Percentiles rank a stretch among this genome's conserved stretches.
These are phyloP conservation scores for Dactylis glomerata DNA, from an alignment of 176 grass and related monocot genomes.

Conservation along the genomic window DNA sequence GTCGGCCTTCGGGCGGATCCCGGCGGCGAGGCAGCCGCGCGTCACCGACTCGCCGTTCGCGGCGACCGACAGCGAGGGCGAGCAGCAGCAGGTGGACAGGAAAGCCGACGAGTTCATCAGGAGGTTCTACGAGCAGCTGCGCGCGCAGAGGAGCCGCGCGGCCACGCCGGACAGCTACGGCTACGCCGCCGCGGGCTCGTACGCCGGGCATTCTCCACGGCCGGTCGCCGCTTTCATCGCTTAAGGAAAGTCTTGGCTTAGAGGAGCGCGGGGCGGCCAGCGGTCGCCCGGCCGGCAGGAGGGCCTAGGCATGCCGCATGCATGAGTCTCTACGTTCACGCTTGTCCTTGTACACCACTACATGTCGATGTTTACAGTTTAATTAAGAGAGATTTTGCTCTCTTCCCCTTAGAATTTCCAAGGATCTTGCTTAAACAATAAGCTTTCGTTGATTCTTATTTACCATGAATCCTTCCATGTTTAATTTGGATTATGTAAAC, in stretches of 20 bases:
- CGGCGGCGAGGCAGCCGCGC: conserved; percentile 33
- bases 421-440: neutral
- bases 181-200: conserved; percentile 24
- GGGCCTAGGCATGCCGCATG: neutral
- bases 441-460: neutral
- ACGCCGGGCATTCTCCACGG: neutral
- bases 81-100: conserved; percentile 51
- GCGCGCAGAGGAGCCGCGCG: conserved; percentile 52
- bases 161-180: conserved; percentile 50
- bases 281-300: conserved; percentile 9
- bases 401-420: neutral
- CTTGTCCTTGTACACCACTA: neutral
- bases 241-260: neutral
- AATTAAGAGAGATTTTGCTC: neutral
- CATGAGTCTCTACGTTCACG: conserved; percentile 1
- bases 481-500: neutral
- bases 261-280: neutral
- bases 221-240: conserved; percentile 2
- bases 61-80: neutral
- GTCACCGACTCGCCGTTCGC: conserved; percentile 50
- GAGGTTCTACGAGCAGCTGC: conserved; percentile 77
- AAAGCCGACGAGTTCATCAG: conserved; percentile 68
- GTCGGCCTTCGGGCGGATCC: too few relatives aligned
- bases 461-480: neutral
- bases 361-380: neutral